A percentile compares a stretch with the other conserved stretches of the same genome.
Evolutionary conservation across 352 stramenopile genomes (phyloP).

Genomic region (Globisporangium emineosum): DNA sequence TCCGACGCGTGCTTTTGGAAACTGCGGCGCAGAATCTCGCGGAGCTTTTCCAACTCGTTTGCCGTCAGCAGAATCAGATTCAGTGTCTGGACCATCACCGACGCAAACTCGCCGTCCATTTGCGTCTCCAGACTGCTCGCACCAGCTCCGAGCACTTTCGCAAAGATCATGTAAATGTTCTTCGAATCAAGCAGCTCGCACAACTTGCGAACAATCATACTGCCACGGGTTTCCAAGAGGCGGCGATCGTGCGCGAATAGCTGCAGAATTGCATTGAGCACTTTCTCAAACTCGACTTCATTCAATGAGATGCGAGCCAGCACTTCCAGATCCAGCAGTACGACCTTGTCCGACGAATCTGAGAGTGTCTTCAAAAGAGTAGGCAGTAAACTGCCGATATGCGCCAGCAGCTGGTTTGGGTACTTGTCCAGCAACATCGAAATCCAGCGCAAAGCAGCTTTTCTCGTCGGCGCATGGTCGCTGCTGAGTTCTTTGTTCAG

Average conservation of each 20-base stretch:
- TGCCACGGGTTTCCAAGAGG: constrained; percentile 93
- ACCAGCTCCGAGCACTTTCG: constrained; percentile 89
- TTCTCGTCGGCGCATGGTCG: constrained; percentile 96
- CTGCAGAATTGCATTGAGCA: constrained; percentile 94
- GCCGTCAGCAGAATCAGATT: constrained; percentile 99
- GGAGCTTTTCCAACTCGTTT: constrained; percentile 92
- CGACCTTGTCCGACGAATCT: constrained; percentile 95
- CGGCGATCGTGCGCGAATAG: constrained; percentile 91
- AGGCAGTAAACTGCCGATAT: constrained; percentile 91
- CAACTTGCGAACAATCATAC: constrained; percentile 98
- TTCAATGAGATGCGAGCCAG: constrained; percentile 94
- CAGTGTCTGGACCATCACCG: constrained; percentile 99
- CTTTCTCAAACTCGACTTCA: constrained; percentile 89
- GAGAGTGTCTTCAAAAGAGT: constrained; percentile 96
- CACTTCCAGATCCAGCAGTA: constrained; percentile 96
- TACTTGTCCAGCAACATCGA: constrained; percentile 99
- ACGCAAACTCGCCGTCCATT: constrained; percentile 93
- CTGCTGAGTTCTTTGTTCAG: constrained; percentile 94
- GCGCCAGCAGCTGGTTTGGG: constrained; percentile 90
- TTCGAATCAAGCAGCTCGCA: constrained; percentile 97
- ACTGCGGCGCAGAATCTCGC: constrained; percentile 72
- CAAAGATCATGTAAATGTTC: constrained; percentile 98
- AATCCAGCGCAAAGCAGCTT: constrained; percentile 95
- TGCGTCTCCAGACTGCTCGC: constrained; percentile 41
- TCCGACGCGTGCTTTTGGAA: constrained; percentile 67